Conservation (phyloP, 179 eudicot species). For the Patellifolia procumbens region DNA sequence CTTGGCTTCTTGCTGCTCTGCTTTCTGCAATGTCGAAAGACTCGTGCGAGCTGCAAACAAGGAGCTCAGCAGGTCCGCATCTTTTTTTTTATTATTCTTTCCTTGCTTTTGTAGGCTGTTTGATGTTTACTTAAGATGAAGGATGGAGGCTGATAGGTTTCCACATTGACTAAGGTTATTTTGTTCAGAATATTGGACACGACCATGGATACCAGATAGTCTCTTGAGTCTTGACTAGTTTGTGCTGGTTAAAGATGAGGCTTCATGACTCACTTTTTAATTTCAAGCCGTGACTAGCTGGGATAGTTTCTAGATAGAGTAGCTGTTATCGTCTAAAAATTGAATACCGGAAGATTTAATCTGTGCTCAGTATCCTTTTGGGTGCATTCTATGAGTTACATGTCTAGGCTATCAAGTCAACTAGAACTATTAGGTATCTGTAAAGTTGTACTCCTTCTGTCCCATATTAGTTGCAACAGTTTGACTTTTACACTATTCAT, state of each 20-base stretch:
- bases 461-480: too few relatives aligned
- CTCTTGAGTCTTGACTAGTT: too few relatives aligned
- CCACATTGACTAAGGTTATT: not conserved
- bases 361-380: not conserved
- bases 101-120: not conserved
- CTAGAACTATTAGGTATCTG: not conserved
- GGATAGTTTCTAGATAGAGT: not conserved
- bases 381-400: not conserved
- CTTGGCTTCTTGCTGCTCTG: constrained; percentile 14
- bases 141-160: not conserved
- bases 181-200: not conserved
- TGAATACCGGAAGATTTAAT: not conserved
- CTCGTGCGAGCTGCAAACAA: constrained; percentile 32
- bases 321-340: not conserved
- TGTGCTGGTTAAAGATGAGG: not conserved
- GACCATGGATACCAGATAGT: not conserved
- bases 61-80: constrained; percentile 34
- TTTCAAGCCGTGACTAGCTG: not conserved
- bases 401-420: not conserved
- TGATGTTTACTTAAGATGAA: not conserved
- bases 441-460: too few relatives aligned
- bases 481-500: too few relatives aligned
- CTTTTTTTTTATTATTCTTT: not conserved
- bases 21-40: constrained; percentile 37
- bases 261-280: not conserved